Base-by-base conservation (phyloP, 306 rosid species). In the Macrotyloma uniflorum region DNA sequence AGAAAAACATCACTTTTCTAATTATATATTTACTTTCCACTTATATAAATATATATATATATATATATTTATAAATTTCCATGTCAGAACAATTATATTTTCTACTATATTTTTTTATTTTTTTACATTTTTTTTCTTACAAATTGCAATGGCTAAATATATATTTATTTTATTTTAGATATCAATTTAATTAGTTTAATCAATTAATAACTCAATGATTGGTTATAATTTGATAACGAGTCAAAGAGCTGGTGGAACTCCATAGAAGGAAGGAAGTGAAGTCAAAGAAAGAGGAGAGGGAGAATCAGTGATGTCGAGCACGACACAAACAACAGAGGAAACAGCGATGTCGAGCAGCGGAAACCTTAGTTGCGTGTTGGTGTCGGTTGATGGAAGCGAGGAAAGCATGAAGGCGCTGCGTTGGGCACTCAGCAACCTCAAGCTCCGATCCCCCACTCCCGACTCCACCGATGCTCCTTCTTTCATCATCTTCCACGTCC, bases 371-470 rank as follows among this genome's bases (percentile, higher is more conserved):
- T 79, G 96, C 79, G 98, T 88, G 26, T 57, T 90, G 20, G 88
- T 90, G 26, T 89, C 98, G 43, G 93, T 92, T 4, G 98, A 94
- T 63, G 96, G 94, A 58, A 94, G 89, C 83, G 92, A 94, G 45
- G 93, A 83, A 81, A 94, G 98, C 85, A 94, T 94, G 98, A 70
- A 71, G 33, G 91, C 94, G 6, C 79, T 94, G 40, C 89, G 68
- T 47, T 94, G 98, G 98, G 89, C 96, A 8, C 75, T 94, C n/a
- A 63, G 55, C n/a, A 92, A 94, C 78, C 93, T 94, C 83, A 89
- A 87, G 77, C 94, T 91, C 75, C 90, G 87, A 78, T 86, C 91
- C 24, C 85, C 90, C 20, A 22, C 45, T 5, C 55, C 87, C 72
- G 88, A 84, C 19, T 75, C 89, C 78, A 1, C 62, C 32, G 5